Evolutionary conservation across 768 basidiomycete genomes (phyloP), one percentile per base, ranked within the genome.

Genomic region (Amanita rubescens): DNA sequence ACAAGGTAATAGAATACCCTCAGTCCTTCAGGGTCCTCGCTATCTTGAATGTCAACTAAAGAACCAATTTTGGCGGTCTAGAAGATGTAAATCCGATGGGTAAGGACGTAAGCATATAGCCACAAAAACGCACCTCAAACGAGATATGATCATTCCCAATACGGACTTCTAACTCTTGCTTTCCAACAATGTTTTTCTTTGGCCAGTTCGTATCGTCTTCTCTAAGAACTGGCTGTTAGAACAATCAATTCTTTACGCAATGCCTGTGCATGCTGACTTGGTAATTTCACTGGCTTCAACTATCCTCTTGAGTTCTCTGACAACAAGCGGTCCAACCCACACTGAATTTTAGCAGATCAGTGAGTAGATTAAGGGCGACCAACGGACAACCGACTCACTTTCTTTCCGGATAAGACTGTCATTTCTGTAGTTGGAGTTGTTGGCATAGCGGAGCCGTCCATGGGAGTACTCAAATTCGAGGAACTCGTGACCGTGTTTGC

Each of bases 201-300:
- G 96, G 96, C 96, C 96, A 99, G 63, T 92, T 90, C 0, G 85
- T 79, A 72, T 99, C 96, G 66, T 99, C 96, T 79, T 99, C 96
- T 75, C 94, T 98, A 71, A 8, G 11, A 6, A 27, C 8, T 30
- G 8, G 8, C 3, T 30, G 27, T 30, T 30, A 30, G 27, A n/a
- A n/a, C n/a, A n/a, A 30, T 30, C 27, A 30, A 30, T 3, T 30
- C 5, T 8, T 30, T 30, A 30, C 8, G 27, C 42, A 30, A 51
- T 5, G 33, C 41, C 51, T 9, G 27, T 53, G 17, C 30, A 14
- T 15, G 62, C 81, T 58, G 57, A 95, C 94, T 97, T 97, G 24
- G 87, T 89, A 57, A 99, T 91, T 59, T 99, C 96, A 62, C 90
- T 93, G 19, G 90, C 70, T 64, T 92, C 89, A 17, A 99, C 87